Conservation (phyloP, 345 rosid genomes). For the Cardamine occulta region DNA sequence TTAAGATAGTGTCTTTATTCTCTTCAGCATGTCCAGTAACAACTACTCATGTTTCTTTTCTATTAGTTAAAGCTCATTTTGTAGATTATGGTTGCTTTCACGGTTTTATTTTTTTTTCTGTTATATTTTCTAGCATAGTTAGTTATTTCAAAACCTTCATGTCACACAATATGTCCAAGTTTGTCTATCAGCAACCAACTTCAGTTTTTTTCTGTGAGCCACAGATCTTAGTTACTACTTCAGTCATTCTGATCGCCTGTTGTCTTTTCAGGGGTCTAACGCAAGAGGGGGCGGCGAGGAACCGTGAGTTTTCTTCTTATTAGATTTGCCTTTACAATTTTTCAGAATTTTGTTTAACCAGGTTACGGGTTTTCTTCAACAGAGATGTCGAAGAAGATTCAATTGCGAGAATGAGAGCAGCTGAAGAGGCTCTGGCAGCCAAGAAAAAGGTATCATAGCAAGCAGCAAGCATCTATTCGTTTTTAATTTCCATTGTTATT, state of each 20-base stretch:
- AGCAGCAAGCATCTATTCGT: constrained; percentile 11
- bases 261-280: constrained; percentile 56
- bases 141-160: background rate
- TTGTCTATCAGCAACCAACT: background rate
- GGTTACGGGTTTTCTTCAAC: constrained; percentile 37
- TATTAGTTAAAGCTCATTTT: constrained; percentile 20
- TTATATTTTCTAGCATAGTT: constrained; percentile 4
- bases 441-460: constrained; percentile 67
- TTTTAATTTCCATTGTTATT: background rate
- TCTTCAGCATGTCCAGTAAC: constrained; percentile 19
- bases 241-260: constrained; percentile 16
- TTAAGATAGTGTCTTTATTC: constrained; percentile 1
- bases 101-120: background rate
- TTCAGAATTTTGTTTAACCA: constrained; percentile 34
- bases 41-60: constrained; percentile 11
- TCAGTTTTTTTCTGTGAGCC: constrained; percentile 7
- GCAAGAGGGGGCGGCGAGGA: constrained; percentile 54
- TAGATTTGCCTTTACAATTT: constrained; percentile 11
- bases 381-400: constrained; percentile 76
- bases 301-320: constrained; percentile 40
- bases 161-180: background rate
- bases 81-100: background rate
- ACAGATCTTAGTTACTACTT: constrained; percentile 22
- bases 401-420: constrained; percentile 80
- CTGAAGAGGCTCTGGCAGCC: constrained; percentile 81